Evolutionary conservation across 495 filamentous ascomycete species (phyloP).

Genomic region (Polyplosphaeria fusca): DNA sequence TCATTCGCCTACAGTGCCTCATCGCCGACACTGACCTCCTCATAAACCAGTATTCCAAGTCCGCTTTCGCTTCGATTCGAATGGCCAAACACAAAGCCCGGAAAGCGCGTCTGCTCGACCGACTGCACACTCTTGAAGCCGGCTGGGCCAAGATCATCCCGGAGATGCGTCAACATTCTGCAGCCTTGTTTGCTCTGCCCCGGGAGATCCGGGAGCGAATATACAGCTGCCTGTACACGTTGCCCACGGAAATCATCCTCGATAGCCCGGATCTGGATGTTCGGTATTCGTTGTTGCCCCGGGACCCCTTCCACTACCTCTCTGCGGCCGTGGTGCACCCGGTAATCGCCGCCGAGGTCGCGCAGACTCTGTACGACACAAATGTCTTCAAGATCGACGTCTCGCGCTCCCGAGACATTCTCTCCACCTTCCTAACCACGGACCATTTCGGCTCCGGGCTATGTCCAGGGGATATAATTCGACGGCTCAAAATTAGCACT

Average conservation of each 20-base stretch:
- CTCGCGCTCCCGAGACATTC: neutral
- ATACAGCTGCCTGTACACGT: slow-evolving; percentile 12
- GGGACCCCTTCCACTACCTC: slow-evolving; percentile 12
- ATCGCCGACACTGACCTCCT: neutral
- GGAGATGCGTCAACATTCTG: neutral
- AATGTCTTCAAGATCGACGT: slow-evolving; percentile 3
- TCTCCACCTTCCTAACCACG: slow-evolving; percentile 6
- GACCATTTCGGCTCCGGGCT: slow-evolving; percentile 5
- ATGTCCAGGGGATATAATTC: neutral
- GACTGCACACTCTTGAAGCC: neutral
- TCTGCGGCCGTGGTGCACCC: slow-evolving; percentile 12
- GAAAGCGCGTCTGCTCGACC: neutral
- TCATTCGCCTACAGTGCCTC: neutral
- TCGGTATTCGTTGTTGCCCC: neutral
- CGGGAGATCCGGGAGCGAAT: slow-evolving; percentile 7
- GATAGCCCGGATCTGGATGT: neutral
- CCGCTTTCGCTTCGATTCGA: neutral
- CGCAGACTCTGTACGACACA: slow-evolving; percentile 9
- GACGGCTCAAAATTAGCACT: neutral
- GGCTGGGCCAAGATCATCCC: slow-evolving; percentile 6
- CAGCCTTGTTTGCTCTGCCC: slow-evolving; percentile 6
- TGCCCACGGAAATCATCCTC: neutral
- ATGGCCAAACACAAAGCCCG: neutral
- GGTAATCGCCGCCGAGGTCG: slow-evolving; percentile 11
- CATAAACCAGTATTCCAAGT: neutral